A percentile compares a stretch with the other conserved stretches of the same genome.
phyloP scores from a whole-genome alignment of 2,329 filamentous ascomycete genomes.

The Davidsoniella virescens region DNA sequence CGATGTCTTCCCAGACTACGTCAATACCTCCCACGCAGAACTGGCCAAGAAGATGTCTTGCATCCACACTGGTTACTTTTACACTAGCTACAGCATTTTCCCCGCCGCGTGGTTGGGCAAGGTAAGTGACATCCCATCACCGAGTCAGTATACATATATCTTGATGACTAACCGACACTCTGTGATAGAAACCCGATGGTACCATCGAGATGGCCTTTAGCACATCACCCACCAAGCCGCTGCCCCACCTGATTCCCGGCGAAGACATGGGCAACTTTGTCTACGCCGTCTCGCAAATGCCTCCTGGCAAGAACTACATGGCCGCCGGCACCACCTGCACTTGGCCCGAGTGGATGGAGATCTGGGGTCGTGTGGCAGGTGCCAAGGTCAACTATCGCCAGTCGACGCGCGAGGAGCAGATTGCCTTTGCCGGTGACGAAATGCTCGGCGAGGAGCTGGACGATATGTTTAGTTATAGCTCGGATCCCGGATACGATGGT shows the following conservation, averaged over 20 bases:
- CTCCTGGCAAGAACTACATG: conserved; percentile 32
- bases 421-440: conserved; percentile 15
- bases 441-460: conserved; percentile 26
- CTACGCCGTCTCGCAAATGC: conserved; percentile 33
- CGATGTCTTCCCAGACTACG: conserved; percentile 31
- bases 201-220: conserved; percentile 32
- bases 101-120: conserved; percentile 30
- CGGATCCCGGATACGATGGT: conserved; percentile 33
- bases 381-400: conserved; percentile 24
- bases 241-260: conserved; percentile 31
- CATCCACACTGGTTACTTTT: conserved; percentile 34
- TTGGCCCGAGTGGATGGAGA: conserved; percentile 29
- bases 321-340: conserved; percentile 29
- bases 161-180: neutral
- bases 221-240: conserved; percentile 21
- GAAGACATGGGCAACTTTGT: conserved; percentile 31
- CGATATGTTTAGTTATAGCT: conserved; percentile 31
- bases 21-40: conserved; percentile 25
- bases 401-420: conserved; percentile 25
- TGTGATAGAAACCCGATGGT: conserved; percentile 19
- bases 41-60: conserved; percentile 34
- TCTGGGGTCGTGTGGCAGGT: conserved; percentile 25
- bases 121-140: conserved; percentile 19
- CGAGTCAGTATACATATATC: neutral
- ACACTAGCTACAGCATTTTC: conserved; percentile 30